phyloP scores from a whole-genome alignment of 2,329 filamentous ascomycete species.

The Calonectria pteridis region DNA sequence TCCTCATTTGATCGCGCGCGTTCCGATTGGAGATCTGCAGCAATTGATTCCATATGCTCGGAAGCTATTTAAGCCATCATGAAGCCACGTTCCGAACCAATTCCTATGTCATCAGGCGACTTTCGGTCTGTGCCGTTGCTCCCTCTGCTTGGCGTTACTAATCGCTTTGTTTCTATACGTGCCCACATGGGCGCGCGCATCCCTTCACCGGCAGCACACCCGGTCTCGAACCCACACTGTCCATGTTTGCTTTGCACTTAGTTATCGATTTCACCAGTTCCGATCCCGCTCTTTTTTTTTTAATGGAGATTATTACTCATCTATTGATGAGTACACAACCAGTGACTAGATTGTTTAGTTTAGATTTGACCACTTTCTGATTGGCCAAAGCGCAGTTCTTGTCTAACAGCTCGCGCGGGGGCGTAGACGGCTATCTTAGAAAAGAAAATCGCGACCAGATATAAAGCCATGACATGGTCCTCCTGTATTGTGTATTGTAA shows the following conservation, averaged over 20 bases:
- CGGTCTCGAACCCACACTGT: conserved; percentile 3
- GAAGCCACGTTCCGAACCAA: background rate
- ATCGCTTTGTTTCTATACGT: conserved; percentile 15
- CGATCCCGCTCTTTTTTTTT: conserved; percentile 24
- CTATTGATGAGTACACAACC: background rate
- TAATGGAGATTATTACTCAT: conserved; percentile 16
- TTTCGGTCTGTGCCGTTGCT: background rate
- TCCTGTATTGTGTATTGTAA: background rate
- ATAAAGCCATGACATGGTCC: background rate
- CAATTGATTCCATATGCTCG: no score
- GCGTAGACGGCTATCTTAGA: no score
- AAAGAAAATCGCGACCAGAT: background rate
- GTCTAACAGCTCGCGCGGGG: background rate
- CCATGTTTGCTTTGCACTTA: conserved; percentile 3
- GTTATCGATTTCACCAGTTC: background rate
- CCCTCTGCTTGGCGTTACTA: conserved; percentile 18
- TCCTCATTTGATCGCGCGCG: background rate
- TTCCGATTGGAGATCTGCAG: no score
- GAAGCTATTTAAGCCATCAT: background rate
- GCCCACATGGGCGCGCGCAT: conserved; percentile 24
- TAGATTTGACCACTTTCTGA: background rate
- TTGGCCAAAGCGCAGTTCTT: conserved; percentile 1
- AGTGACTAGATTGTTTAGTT: background rate
- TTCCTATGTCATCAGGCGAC: background rate
- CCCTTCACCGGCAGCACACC: conserved; percentile 23